These are phyloP conservation scores for Trichoderma sp. DNA, from an alignment of 2,329 filamentous ascomycete species.

Conservation along the genomic window DNA sequence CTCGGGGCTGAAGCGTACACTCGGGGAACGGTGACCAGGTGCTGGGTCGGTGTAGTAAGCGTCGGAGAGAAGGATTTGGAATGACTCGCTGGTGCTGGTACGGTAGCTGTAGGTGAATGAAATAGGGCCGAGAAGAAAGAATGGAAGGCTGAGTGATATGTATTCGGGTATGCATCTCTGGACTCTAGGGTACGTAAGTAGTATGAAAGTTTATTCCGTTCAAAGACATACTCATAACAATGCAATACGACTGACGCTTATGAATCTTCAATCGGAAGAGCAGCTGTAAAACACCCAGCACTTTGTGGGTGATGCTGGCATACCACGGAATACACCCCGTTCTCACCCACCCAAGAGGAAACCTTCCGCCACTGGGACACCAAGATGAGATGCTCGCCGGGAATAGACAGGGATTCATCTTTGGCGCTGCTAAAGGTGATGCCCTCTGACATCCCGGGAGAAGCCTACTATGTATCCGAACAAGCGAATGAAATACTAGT, in stretches of 20 bases:
- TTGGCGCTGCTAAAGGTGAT: not conserved
- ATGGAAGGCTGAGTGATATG: not conserved
- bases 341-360: not conserved
- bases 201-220: not conserved
- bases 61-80: not conserved
- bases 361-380: not conserved
- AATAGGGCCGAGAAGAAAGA: not conserved
- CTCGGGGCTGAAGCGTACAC: not conserved
- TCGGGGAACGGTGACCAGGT: not conserved
- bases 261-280: not conserved
- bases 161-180: not conserved
- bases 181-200: not conserved
- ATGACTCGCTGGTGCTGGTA: slow-evolving; percentile 9
- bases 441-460: not conserved
- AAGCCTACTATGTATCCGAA: not conserved
- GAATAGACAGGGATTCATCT: not conserved
- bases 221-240: not conserved
- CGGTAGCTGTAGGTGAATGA: not conserved
- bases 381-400: not conserved
- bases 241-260: not conserved
- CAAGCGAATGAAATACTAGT: not conserved
- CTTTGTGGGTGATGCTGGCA: not conserved
- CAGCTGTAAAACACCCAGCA: not conserved
- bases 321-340: not conserved
- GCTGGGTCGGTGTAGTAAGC: not conserved